Conservation (phyloP, 805 yeast species). For the Vanderwaltozyma verrucispora region DNA sequence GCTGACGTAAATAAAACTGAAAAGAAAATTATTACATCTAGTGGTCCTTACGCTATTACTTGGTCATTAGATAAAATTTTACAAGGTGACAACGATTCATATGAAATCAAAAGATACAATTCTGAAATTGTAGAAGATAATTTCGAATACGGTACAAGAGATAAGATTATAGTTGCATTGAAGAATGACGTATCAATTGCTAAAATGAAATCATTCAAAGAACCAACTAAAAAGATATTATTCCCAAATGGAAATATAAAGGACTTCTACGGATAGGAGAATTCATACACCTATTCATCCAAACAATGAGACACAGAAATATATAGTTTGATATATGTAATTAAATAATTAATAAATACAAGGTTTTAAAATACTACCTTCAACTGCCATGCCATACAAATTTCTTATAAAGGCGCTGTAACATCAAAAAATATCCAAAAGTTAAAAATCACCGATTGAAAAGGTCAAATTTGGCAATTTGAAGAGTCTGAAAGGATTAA, state of each 20-base stretch:
- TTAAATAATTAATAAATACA: too few species aligned
- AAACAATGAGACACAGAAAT: not conserved
- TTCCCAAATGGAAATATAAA: conserved; percentile 16
- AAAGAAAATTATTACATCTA: conserved; percentile 61
- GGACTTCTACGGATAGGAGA: conserved; percentile 2
- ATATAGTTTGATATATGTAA: too few species aligned
- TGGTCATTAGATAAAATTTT: conserved; percentile 64
- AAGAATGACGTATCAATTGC: conserved; percentile 71
- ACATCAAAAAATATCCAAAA: too few species aligned
- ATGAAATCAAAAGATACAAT: conserved; percentile 52
- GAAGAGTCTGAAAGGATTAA: too few species aligned
- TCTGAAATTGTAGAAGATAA: conserved; percentile 63
- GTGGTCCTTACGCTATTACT: conserved; percentile 73
- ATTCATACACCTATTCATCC: too few species aligned
- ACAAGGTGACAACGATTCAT: conserved; percentile 43
- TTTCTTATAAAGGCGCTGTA: too few species aligned
- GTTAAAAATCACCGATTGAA: too few species aligned
- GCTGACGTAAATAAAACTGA: conserved; percentile 55
- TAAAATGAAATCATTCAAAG: conserved; percentile 45
- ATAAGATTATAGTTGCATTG: conserved; percentile 61
- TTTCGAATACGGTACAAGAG: conserved; percentile 64
- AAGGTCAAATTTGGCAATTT: too few species aligned
- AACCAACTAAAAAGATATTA: conserved; percentile 42
- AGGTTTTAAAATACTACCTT: too few species aligned
- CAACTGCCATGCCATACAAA: too few species aligned